Percentiles rank a stretch among this genome's conserved stretches.
These are phyloP conservation scores for Diaporthe sp. DNA, from an alignment of 2,329 filamentous ascomycete species.

Conservation along the genomic window DNA sequence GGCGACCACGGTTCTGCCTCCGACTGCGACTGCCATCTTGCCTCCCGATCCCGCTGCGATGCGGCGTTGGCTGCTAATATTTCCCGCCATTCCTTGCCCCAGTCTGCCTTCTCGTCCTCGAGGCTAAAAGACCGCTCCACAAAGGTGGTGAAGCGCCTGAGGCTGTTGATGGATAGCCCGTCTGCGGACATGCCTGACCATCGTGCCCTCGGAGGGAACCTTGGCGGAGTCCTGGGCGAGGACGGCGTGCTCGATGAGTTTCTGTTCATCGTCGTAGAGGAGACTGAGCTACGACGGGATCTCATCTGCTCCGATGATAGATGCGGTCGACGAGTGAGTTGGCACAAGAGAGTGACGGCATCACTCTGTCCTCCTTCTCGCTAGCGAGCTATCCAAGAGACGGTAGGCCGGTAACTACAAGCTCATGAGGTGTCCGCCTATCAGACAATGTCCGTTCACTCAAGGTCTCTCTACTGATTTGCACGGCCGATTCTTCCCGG, in stretches of 20 bases:
- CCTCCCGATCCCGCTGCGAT: not conserved
- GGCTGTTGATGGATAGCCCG: not conserved
- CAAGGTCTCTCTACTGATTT: not conserved
- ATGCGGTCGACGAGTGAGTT: not conserved
- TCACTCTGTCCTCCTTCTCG: not conserved
- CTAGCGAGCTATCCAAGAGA: not conserved
- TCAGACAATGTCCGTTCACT: not conserved
- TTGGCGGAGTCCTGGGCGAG: not conserved
- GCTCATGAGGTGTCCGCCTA: not conserved
- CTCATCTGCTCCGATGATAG: not conserved
- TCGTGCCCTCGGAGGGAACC: not conserved
- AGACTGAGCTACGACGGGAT: not conserved
- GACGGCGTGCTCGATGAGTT: not conserved
- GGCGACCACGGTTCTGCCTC: not conserved
- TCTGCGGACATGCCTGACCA: slow-evolving; percentile 7
- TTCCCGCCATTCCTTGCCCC: not conserved
- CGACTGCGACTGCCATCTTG: not conserved
- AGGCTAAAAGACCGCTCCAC: slow-evolving; percentile 21
- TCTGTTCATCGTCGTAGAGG: slow-evolving; percentile 14
- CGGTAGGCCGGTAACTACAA: not conserved
- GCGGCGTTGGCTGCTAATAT: not conserved
- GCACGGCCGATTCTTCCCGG: not conserved
- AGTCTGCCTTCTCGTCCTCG: not conserved
- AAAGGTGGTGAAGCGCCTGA: slow-evolving; percentile 20
- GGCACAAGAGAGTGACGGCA: not conserved